Base-by-base conservation (phyloP, 2,329 filamentous ascomycete genomes). In the Periconia digitata region DNA sequence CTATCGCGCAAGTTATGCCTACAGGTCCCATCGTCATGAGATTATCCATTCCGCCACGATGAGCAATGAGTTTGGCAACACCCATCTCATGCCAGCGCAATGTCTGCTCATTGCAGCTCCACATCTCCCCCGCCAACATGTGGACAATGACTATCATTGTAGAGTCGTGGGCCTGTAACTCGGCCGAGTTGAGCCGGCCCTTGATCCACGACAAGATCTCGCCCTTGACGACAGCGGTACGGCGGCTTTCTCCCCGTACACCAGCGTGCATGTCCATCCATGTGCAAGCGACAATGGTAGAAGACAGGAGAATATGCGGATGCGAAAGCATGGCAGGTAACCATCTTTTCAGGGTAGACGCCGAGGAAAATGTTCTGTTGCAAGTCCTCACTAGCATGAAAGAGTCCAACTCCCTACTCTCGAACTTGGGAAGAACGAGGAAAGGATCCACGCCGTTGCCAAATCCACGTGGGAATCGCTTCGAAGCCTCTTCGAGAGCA, bases 141-240 rank as follows among this genome's bases (percentile, higher is more conserved):
- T 70, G 64, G 1, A 68, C 21, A 8, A 70, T 63, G 24, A 63
- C 47, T 21, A 64, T 58, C 8, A 71, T 54, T 0, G 66, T 70
- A 12, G 55, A 41, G 38, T 67, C 62, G 4, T 62, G 49, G 6
- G 51, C 47, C 18, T 56, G 49, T 3, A 41, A 47, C 1, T 13
- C 44, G 5, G 53, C 23, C 15, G 54, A 20, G 1, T 18, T 39
- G 3, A 69, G 46, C 12, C 63, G 53, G 20, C 60, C 46, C 16
- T 62, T 66, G 46, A 69, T 54, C 53, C 62, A 66, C 7, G 40
- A 27, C 7, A 67, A 60, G 7, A 52, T 58, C 27, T 69, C 66
- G 2, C 34, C 37, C 36, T 69, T 69, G 44, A 66, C 47, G 17
- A 63, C 40, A 2, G 41, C 39, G 2, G 66, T 69, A 5, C 53